These are phyloP conservation scores for Penicillium frequentans DNA, from an alignment of 2,329 filamentous ascomycete species.

Conservation along the genomic window DNA sequence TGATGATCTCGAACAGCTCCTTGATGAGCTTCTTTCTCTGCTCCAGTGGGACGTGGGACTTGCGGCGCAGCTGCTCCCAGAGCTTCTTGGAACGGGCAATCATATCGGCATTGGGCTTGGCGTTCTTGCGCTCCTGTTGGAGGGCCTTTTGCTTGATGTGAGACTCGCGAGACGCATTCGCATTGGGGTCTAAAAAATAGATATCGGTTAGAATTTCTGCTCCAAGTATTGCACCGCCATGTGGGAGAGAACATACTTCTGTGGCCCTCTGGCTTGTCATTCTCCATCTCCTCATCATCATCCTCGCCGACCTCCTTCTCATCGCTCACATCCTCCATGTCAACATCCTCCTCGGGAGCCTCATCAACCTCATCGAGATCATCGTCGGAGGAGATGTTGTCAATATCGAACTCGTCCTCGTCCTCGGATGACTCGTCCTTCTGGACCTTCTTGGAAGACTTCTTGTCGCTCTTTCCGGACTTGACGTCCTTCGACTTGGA, in stretches of 20 bases:
- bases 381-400: slow-evolving; percentile 50
- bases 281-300: neutral
- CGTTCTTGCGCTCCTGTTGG: slow-evolving; percentile 82
- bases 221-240: neutral
- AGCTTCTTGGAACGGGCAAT: slow-evolving; percentile 90
- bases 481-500: slow-evolving; percentile 29
- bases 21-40: slow-evolving; percentile 84
- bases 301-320: slow-evolving; percentile 18
- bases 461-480: slow-evolving; percentile 34
- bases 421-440: slow-evolving; percentile 35
- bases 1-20: slow-evolving; percentile 89
- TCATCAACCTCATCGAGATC: slow-evolving; percentile 22
- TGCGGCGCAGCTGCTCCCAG: slow-evolving; percentile 89
- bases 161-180: slow-evolving; percentile 74
- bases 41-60: slow-evolving; percentile 87
- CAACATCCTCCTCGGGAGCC: slow-evolving; percentile 23
- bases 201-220: neutral
- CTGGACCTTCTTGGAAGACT: slow-evolving; percentile 31
- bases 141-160: slow-evolving; percentile 92
- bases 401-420: slow-evolving; percentile 56
- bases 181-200: slow-evolving; percentile 17
- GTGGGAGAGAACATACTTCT: slow-evolving; percentile 28
- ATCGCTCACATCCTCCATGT: slow-evolving; percentile 42
- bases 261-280: slow-evolving; percentile 4
- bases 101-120: slow-evolving; percentile 89